Base-by-base conservation (phyloP, 116 monocot genomes). In the Zostera marina region DNA sequence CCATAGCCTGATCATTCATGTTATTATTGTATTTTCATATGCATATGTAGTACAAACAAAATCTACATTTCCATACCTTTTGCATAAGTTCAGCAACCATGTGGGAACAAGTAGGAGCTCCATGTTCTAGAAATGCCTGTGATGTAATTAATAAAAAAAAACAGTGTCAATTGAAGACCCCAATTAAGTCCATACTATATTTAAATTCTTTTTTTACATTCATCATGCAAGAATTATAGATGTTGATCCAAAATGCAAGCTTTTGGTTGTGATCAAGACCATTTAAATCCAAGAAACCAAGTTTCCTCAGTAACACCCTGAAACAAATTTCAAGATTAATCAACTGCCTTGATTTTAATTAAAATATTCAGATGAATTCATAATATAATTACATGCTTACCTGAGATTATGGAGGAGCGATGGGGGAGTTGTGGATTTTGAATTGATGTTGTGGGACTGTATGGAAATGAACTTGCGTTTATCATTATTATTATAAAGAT, bases 191-290 rank as follows among this genome's bases (percentile, higher is more conserved):
- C 15, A n/a, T 24, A 9, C 11, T 23, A 23, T 11, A 17, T 4
- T 9, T 32, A 2, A 26, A 26, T 26, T 32, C n/a, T 32, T 2
- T 6, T 8, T 72, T 54, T 74, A 96, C 94, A 70, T 96, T 96
- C 85, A 89, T 85, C 76, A 89, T 82, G 73, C 94, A 88, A 19
- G 89, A 81, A 70, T 96, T 96, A 53, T 89, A 96, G 54, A 89
- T 74, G 67, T 96, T 96, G 48, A 85, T 85, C 96, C 89, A 96
- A 68, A 96, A 96, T 24, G 96, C 89, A 66, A 89, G 85, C 76
- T 89, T 96, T 59, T 88, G 82, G 23, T 82, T 85, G 68, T 96
- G 89, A 17, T 66, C 65, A 22, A 89, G 72, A 54, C 75, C 74
- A 42, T 55, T 21, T 7, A 85, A 43, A 11, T 96, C 89, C 53